Conservation (phyloP, 768 basidiomycete species). For the Infundibulicybe gibba region DNA sequence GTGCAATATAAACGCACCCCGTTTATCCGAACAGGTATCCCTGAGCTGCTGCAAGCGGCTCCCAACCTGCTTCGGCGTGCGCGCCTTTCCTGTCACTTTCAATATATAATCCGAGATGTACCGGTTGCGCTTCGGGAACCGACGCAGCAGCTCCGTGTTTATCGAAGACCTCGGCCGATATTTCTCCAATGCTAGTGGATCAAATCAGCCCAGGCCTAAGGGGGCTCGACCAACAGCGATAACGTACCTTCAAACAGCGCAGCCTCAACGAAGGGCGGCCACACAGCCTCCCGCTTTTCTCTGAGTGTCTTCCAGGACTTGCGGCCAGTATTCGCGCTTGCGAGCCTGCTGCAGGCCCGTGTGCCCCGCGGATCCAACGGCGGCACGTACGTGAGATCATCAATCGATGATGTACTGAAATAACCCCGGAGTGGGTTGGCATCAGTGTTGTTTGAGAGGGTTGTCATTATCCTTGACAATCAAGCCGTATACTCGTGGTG, state of each 20-base stretch:
- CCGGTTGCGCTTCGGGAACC: conserved; percentile 66
- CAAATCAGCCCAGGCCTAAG: conserved; percentile 1
- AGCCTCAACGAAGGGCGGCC: conserved; percentile 60
- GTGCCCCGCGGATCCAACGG: conserved; percentile 7
- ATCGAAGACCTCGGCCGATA: conserved; percentile 52
- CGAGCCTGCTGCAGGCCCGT: conserved; percentile 10
- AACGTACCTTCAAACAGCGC: conserved; percentile 56
- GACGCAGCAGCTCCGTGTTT: conserved; percentile 48
- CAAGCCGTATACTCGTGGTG: too few relatives aligned
- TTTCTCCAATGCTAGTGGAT: conserved; percentile 43
- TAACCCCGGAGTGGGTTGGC: conserved; percentile 10
- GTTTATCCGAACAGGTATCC: conserved; percentile 54
- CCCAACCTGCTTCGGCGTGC: conserved; percentile 69
- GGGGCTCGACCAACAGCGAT: too few relatives aligned
- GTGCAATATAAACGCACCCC: conserved; percentile 37
- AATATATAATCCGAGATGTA: conserved; percentile 65
- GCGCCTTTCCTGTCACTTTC: conserved; percentile 45
- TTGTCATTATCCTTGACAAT: too few relatives aligned
- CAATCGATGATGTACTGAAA: conserved; percentile 12
- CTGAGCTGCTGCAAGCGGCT: conserved; percentile 66
- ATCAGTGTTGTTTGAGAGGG: too few relatives aligned
- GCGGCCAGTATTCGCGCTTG: conserved; percentile 37
- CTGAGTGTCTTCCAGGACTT: conserved; percentile 59
- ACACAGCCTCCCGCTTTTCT: conserved; percentile 49
- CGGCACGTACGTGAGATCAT: conserved; percentile 12